Percentiles rank a stretch among this genome's conserved stretches.
Evolutionary conservation across 1,139 yeast genomes (phyloP).

Genomic region (Diutina siamensis): DNA sequence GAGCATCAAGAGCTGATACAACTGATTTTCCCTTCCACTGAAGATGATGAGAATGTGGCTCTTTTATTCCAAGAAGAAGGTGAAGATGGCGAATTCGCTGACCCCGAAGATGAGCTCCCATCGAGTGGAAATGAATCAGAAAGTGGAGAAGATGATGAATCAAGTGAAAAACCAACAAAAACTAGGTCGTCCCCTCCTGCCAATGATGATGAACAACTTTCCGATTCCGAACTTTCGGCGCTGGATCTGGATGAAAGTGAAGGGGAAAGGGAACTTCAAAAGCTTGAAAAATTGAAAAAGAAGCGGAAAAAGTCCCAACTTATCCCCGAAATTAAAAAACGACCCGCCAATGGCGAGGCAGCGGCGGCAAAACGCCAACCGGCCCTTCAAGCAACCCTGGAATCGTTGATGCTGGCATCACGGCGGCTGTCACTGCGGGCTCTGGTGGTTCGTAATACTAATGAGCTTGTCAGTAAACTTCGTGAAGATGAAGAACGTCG

Average conservation of each 20-base stretch:
- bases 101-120: constrained; percentile 19
- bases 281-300: constrained; percentile 34
- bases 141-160: constrained; percentile 16
- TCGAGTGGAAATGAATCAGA: constrained; percentile 17
- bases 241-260: constrained; percentile 48
- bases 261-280: constrained; percentile 55
- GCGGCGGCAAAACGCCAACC: neutral
- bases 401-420: constrained; percentile 3
- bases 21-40: constrained; percentile 20
- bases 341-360: neutral
- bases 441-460: constrained; percentile 68
- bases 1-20: constrained; percentile 28
- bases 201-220: constrained; percentile 34
- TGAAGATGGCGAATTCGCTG: constrained; percentile 64
- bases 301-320: constrained; percentile 27
- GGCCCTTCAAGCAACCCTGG: neutral
- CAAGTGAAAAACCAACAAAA: constrained; percentile 10
- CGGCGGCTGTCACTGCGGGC: constrained; percentile 63
- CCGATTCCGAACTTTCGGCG: constrained; percentile 42
- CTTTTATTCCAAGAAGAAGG: constrained; percentile 77
- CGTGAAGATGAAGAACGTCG: constrained; percentile 61
- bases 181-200: constrained; percentile 9
- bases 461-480: constrained; percentile 64
- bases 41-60: constrained; percentile 65
- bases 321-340: constrained; percentile 38